phyloP scores from a whole-genome alignment of 192 early-diverging fungal species.

The Backusella morwellensis region DNA sequence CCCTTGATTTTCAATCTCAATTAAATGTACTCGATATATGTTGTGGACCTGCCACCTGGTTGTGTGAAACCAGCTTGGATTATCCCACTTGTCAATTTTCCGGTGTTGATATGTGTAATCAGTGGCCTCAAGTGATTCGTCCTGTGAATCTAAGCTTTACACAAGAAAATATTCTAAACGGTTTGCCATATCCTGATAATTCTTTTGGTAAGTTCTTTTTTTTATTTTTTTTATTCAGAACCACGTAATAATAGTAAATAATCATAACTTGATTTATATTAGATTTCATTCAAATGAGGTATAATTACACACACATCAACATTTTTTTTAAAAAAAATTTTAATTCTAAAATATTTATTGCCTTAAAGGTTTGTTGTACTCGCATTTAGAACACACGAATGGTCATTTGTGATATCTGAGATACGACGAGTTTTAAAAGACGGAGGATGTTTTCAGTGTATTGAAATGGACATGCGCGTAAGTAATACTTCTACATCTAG shows the following conservation, averaged over 20 bases:
- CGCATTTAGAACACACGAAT: conserved; percentile 29
- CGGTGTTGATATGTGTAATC: conserved; percentile 26
- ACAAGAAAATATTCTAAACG: conserved; percentile 20
- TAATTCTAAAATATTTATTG: not conserved
- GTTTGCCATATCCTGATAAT: conserved; percentile 27
- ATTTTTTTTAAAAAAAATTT: not conserved
- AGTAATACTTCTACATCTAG: not conserved
- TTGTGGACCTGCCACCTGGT: conserved; percentile 29
- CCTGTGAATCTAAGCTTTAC: conserved; percentile 25
- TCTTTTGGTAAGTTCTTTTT: conserved; percentile 22
- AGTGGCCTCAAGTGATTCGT: conserved; percentile 29
- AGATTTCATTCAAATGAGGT: conserved; percentile 31
- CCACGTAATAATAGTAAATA: not conserved
- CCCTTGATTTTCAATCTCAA: conserved; percentile 18
- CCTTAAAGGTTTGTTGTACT: conserved; percentile 21
- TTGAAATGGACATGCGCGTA: conserved; percentile 24
- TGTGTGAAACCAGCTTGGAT: conserved; percentile 29
- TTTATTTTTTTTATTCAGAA: not conserved
- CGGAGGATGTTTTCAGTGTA: conserved; percentile 28
- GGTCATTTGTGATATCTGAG: conserved; percentile 21
- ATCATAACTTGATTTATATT: not conserved
- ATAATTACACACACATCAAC: not conserved
- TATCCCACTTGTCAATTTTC: conserved; percentile 29
- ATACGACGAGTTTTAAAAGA: conserved; percentile 26
- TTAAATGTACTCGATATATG: conserved; percentile 25